These are phyloP conservation scores for Lophium mytilinum DNA, from an alignment of 495 filamentous ascomycete genomes.

Conservation along the genomic window DNA sequence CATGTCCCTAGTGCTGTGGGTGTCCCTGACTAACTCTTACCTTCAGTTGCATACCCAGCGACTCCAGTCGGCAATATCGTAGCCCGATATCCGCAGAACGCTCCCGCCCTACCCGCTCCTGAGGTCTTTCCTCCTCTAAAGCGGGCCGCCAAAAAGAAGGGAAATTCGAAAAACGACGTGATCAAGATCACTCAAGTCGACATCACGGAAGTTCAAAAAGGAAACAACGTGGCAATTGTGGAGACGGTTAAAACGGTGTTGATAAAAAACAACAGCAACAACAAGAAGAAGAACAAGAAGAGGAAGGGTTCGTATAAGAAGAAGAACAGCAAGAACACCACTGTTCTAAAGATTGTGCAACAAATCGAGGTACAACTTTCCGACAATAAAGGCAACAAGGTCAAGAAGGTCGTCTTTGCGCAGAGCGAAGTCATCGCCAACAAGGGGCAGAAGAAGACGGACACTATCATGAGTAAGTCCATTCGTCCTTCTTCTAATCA, in stretches of 20 bases:
- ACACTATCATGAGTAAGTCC: conserved; percentile 21
- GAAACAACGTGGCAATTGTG: neutral
- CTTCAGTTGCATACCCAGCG: neutral
- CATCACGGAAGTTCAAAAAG: neutral
- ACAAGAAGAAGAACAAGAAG: conserved; percentile 2
- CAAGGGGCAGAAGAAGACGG: conserved; percentile 7
- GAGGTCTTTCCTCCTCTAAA: neutral
- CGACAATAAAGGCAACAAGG: conserved; percentile 12
- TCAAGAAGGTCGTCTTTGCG: conserved; percentile 17
- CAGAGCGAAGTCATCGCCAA: conserved; percentile 20
- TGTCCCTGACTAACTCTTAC: neutral
- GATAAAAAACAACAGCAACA: conserved; percentile 2
- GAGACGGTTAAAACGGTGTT: neutral
- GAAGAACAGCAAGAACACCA: neutral
- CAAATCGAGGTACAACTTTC: conserved; percentile 13
- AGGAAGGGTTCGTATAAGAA: conserved; percentile 8
- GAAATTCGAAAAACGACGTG: neutral
- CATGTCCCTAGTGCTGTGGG: neutral
- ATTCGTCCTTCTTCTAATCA: neutral
- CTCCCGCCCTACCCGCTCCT: conserved; percentile 6
- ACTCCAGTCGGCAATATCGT: neutral
- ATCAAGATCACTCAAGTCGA: neutral
- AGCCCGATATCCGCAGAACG: neutral
- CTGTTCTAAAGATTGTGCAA: conserved; percentile 19
- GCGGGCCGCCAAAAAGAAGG: neutral